phyloP scores from a whole-genome alignment of 208 protist genomes.

The Porcisia deanei region DNA sequence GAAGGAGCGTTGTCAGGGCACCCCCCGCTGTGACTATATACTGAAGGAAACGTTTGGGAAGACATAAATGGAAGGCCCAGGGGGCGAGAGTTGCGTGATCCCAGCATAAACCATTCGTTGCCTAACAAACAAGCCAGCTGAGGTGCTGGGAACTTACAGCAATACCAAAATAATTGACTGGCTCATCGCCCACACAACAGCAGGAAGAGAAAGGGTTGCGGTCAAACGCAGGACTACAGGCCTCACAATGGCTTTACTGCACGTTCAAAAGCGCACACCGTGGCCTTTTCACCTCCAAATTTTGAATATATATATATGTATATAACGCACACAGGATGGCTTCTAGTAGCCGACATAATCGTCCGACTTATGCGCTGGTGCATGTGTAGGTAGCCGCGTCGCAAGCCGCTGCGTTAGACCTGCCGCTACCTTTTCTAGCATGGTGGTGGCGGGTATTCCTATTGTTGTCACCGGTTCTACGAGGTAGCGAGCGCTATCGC shows the following conservation, averaged over 20 bases:
- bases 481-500: slow-evolving; percentile 49
- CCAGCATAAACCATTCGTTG: not conserved
- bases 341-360: slow-evolving; percentile 27
- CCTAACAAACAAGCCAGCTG: not conserved
- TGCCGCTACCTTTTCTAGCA: slow-evolving; percentile 13
- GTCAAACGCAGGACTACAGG: not conserved
- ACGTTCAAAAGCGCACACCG: not conserved
- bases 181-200: not conserved
- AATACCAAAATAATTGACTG: not conserved
- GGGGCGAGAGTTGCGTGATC: not conserved
- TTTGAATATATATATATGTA: too few relatives aligned
- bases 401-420: slow-evolving; percentile 17
- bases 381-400: slow-evolving; percentile 2
- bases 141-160: not conserved
- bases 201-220: not conserved
- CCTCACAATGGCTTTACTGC: not conserved
- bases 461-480: slow-evolving; percentile 40
- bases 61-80: not conserved
- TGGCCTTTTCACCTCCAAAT: not conserved
- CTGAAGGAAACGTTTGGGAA: not conserved
- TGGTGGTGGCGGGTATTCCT: slow-evolving; percentile 10
- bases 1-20: not conserved
- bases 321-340: too few relatives aligned
- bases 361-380: not conserved
- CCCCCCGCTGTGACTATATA: not conserved